Base-by-base conservation (phyloP, 345 rosid genomes). In the Eucalyptus cloeziana region DNA sequence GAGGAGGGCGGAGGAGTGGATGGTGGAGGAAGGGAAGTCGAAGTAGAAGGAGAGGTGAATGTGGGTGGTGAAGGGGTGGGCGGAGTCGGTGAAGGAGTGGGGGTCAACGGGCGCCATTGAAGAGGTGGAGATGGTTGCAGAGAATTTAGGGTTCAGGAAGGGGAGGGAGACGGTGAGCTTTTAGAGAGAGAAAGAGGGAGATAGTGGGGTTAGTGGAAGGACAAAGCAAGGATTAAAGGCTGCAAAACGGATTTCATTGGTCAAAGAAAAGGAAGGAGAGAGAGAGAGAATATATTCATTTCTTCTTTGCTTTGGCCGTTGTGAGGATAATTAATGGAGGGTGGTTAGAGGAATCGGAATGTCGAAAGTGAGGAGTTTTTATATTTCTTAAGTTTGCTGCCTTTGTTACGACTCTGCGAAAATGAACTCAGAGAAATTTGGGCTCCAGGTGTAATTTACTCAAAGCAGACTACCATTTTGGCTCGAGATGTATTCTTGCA, bases 61-160 rank as follows among this genome's bases (percentile, higher is more conserved):
- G 91, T 95, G 95, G 62, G 95, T 95, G 14, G 98, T 93, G 15
- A 95, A 89, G 11, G 99, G 96, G 90, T 96, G 96, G 62, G 94
- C 45, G 7, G 97, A 93, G n/a, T 94, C 96, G 15, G 96, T 93
- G 96, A 86, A 97, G 19, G 99, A 97, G 94, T 97, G 98, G 0
- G 99, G 98, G 90, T 97, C 99, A 19, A 95, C 83, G 9, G 95
- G 95, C 21, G 96, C 96, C 98, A 97, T 96, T 43, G 86, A n/a
- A 25, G 91, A 62, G 37, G 60, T 1, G 52, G 0, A 2, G 43
- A 24, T 14, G 21, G 33, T 71, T 8, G 88, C 86, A n/a, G 40
- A 16, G 10, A 21, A n/a, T 88, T 88, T 91, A 85, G 90, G 92
- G 91, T 79, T 92, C 81, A 22, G 11, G 62, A 37, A 31, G 45